These are phyloP conservation scores for Boeremia lycopersici DNA, from an alignment of 2,329 filamentous ascomycete genomes.

Conservation along the genomic window DNA sequence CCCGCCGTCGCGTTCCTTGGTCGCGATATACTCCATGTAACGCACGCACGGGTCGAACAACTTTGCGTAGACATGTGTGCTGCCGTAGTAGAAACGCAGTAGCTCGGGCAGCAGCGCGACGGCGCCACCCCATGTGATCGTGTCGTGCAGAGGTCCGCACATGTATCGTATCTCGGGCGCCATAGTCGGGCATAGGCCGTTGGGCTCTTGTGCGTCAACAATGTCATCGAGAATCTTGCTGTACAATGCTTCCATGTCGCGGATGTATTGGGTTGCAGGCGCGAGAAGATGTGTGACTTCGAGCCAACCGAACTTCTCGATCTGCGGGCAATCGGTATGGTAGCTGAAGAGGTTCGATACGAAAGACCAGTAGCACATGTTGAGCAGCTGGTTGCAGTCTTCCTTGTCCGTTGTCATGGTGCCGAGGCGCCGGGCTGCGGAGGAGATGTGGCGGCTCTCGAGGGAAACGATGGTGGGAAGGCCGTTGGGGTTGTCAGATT, in stretches of 20 bases:
- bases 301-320: conserved; percentile 56
- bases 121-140: conserved; percentile 53
- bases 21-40: conserved; percentile 53
- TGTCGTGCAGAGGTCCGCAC: conserved; percentile 57
- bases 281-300: conserved; percentile 56
- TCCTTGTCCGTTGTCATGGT: conserved; percentile 50
- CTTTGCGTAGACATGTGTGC: conserved; percentile 46
- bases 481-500: conserved; percentile 8
- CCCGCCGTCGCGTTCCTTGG: conserved; percentile 49
- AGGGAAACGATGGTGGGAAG: conserved; percentile 47
- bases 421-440: conserved; percentile 47
- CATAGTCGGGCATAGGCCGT: conserved; percentile 56
- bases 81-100: conserved; percentile 50
- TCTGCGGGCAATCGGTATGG: conserved; percentile 51
- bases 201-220: conserved; percentile 53
- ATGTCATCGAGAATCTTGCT: conserved; percentile 57
- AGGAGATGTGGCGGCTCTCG: conserved; percentile 49
- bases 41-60: conserved; percentile 47
- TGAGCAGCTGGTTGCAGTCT: conserved; percentile 51
- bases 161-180: conserved; percentile 56
- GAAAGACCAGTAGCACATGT: conserved; percentile 55
- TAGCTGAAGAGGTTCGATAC: conserved; percentile 45
- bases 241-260: conserved; percentile 55
- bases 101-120: conserved; percentile 44
- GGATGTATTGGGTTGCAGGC: conserved; percentile 54